Evolutionary conservation across 177 flowering plant genomes (phyloP).

Genomic region (Telopea speciosissima): DNA sequence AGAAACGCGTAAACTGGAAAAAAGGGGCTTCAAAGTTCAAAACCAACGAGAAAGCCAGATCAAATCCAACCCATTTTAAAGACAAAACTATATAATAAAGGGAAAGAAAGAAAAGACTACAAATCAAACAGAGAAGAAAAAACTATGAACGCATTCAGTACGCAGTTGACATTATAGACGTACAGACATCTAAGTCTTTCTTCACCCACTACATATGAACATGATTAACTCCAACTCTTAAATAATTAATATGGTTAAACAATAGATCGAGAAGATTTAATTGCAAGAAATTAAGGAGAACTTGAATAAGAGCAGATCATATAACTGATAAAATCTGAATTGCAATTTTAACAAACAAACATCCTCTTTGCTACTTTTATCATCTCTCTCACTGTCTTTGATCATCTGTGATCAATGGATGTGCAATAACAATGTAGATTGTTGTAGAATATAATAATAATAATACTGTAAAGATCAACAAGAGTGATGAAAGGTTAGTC

Average conservation of each 20-base stretch:
- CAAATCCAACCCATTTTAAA: constrained; percentile 10
- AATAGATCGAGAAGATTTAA: too few species aligned
- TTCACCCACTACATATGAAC: too few species aligned
- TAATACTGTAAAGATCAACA: too few species aligned
- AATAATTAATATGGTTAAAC: too few species aligned
- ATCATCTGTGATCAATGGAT: neutral
- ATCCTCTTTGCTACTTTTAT: neutral
- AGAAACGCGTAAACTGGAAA: constrained; percentile 13
- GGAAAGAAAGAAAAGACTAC: neutral
- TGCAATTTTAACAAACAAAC: neutral
- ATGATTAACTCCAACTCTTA: too few species aligned
- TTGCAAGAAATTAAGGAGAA: too few species aligned
- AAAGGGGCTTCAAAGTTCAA: constrained; percentile 9
- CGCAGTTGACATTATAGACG: neutral
- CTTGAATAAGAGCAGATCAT: too few species aligned
- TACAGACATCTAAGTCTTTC: too few species aligned
- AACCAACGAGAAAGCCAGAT: constrained; percentile 2
- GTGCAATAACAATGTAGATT: neutral
- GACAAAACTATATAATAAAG: neutral
- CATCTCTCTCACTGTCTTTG: constrained; percentile 1
- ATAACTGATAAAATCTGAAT: neutral
- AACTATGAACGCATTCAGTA: neutral
- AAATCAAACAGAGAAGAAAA: neutral
- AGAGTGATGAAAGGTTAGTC: too few species aligned
- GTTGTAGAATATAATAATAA: too few species aligned